Percentiles rank a stretch among this genome's conserved stretches.
Evolutionary conservation across 768 basidiomycete genomes (phyloP).

Genomic region (Leccinum uliginosum): DNA sequence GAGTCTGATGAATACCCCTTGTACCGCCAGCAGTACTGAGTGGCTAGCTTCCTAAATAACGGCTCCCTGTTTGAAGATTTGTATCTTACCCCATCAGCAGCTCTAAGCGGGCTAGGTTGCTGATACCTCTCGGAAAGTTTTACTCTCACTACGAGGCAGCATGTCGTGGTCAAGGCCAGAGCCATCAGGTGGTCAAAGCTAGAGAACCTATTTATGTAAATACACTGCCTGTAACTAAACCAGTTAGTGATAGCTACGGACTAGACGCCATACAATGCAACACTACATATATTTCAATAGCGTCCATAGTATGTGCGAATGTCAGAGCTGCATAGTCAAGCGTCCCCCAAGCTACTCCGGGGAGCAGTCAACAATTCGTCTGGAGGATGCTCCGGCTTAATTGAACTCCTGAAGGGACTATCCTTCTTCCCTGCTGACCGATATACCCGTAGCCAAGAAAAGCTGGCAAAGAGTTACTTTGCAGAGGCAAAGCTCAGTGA

Average conservation of each 20-base stretch:
- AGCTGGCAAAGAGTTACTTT: conserved; percentile 54
- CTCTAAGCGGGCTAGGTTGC: no score
- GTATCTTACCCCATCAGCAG: not conserved
- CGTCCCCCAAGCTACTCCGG: conserved; percentile 44
- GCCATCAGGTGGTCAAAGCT: not conserved
- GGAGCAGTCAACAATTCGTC: conserved; percentile 34
- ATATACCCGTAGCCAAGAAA: conserved; percentile 50
- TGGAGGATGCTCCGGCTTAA: conserved; percentile 77
- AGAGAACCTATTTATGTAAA: not conserved
- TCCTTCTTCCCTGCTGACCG: conserved; percentile 42
- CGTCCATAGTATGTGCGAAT: no score
- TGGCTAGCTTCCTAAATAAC: not conserved
- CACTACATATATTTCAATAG: not conserved
- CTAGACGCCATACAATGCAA: not conserved
- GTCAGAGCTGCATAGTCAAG: conserved; percentile 77
- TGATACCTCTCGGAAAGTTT: not conserved
- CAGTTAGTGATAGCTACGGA: not conserved
- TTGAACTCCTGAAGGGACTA: conserved; percentile 45
- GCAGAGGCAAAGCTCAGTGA: conserved; percentile 29
- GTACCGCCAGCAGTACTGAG: conserved; percentile 34
- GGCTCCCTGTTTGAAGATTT: not conserved
- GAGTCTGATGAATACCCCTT: conserved; percentile 25
- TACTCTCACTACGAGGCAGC: not conserved
- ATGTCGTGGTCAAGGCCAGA: not conserved
- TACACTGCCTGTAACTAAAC: not conserved